A percentile compares a stretch with the other conserved stretches of the same genome.
Evolutionary conservation across 805 yeast genomes (phyloP).

Genomic region (Nakazawaea pomicola): DNA sequence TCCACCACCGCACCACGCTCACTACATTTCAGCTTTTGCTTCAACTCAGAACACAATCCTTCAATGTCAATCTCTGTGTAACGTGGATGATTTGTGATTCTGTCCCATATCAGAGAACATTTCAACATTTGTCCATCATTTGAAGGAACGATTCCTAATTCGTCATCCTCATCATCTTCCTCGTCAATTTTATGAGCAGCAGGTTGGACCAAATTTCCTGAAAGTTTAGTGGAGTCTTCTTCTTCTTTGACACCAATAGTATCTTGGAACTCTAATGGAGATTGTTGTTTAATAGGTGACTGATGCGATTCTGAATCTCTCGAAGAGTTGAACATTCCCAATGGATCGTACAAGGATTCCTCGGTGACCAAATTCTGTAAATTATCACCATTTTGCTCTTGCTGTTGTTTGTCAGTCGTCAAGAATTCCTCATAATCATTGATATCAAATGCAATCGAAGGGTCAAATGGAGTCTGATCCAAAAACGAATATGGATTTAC

Average conservation of each 20-base stretch:
- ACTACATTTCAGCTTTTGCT: slow-evolving; percentile 91
- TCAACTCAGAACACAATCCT: slow-evolving; percentile 84
- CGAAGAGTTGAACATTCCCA: slow-evolving; percentile 22
- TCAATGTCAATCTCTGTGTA: slow-evolving; percentile 93
- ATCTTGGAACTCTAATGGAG: too few relatives aligned
- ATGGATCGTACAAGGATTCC: slow-evolving; percentile 54
- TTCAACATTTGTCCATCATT: slow-evolving; percentile 55
- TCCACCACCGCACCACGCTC: slow-evolving; percentile 88
- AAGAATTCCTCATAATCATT: slow-evolving; percentile 10
- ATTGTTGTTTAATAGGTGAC: slow-evolving; percentile 15
- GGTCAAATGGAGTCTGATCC: slow-evolving; percentile 45
- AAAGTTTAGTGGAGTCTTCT: not conserved
- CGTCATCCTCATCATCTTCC: slow-evolving; percentile 24
- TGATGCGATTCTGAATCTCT: too few relatives aligned
- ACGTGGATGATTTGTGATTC: slow-evolving; percentile 89
- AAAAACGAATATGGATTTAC: slow-evolving; percentile 44
- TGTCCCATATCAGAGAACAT: slow-evolving; percentile 95
- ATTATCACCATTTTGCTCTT: slow-evolving; percentile 6
- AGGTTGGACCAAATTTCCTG: not conserved
- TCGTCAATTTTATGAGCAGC: not conserved
- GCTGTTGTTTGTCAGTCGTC: not conserved
- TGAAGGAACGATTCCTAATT: slow-evolving; percentile 59
- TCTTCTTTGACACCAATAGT: slow-evolving; percentile 17
- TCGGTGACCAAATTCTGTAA: slow-evolving; percentile 43
- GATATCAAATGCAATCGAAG: slow-evolving; percentile 42